Evolutionary conservation across 495 filamentous ascomycete species (phyloP).

Genomic region (Trichoderma gamsii): DNA sequence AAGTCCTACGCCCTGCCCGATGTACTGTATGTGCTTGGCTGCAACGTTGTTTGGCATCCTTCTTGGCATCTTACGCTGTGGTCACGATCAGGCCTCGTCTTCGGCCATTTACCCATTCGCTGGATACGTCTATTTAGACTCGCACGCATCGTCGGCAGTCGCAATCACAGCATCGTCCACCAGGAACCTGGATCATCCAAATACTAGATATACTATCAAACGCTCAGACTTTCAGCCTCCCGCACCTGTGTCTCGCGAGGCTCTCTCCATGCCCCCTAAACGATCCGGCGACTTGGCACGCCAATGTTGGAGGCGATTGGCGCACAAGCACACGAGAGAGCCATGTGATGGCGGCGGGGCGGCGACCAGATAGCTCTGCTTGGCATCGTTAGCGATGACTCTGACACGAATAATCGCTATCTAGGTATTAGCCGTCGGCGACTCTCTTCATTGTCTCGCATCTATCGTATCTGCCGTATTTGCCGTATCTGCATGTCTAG

Average conservation of each 20-base stretch:
- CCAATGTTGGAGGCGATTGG: not conserved
- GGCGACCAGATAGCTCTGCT: not conserved
- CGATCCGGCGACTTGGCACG: constrained; percentile 1
- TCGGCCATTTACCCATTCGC: not conserved
- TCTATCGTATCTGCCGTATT: not conserved
- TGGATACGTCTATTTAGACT: not conserved
- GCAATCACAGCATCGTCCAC: not conserved
- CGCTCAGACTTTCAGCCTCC: not conserved
- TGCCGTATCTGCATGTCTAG: too few relatives aligned
- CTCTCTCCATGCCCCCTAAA: not conserved
- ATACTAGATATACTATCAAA: too few relatives aligned
- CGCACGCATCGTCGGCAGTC: not conserved
- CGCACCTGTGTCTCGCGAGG: not conserved
- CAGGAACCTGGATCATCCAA: not conserved
- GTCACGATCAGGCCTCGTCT: not conserved
- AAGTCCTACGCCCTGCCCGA: not conserved
- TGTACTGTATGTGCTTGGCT: not conserved
- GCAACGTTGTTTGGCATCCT: not conserved
- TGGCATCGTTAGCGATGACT: not conserved
- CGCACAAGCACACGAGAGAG: not conserved
- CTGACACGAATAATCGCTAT: not conserved
- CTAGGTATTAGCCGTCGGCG: not conserved
- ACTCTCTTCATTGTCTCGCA: not conserved
- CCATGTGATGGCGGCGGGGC: constrained; percentile 7
- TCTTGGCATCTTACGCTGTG: too few relatives aligned